Evolutionary conservation across 176 grass and related monocot species (phyloP).

Genomic region (Oryza nivara): DNA sequence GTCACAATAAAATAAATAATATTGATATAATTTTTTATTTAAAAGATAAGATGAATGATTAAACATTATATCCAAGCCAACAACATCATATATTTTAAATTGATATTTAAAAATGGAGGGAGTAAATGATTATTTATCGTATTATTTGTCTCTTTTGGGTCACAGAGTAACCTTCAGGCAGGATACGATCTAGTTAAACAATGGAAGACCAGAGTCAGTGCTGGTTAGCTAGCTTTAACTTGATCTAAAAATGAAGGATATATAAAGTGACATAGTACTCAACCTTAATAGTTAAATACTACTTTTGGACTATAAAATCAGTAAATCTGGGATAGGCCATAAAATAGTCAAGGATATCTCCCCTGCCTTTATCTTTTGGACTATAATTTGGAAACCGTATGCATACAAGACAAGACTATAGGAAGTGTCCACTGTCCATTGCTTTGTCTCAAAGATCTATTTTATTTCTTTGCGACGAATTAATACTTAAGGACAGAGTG

Average conservation of each 20-base stretch:
- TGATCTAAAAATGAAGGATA: background rate
- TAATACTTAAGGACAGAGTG: background rate
- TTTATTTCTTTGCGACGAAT: background rate
- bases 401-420: background rate
- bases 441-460: background rate
- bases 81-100: too few relatives aligned
- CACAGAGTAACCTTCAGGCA: slow-evolving; percentile 2
- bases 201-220: slow-evolving; percentile 24
- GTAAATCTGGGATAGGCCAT: background rate
- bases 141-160: slow-evolving; percentile 41
- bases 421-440: background rate
- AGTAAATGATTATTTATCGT: slow-evolving; percentile 7
- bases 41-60: too few relatives aligned
- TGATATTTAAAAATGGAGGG: too few relatives aligned
- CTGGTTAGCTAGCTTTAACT: slow-evolving; percentile 7
- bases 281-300: background rate
- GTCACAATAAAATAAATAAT: too few relatives aligned
- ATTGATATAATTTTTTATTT: too few relatives aligned
- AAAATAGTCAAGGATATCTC: background rate
- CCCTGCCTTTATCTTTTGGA: background rate
- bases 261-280: slow-evolving; percentile 11
- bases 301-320: background rate
- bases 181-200: slow-evolving; percentile 22
- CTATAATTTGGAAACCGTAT: background rate
- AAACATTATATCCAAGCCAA: too few relatives aligned